Evolutionary conservation across 257 asterid species (phyloP).

Genomic region (Catharanthus roseus): DNA sequence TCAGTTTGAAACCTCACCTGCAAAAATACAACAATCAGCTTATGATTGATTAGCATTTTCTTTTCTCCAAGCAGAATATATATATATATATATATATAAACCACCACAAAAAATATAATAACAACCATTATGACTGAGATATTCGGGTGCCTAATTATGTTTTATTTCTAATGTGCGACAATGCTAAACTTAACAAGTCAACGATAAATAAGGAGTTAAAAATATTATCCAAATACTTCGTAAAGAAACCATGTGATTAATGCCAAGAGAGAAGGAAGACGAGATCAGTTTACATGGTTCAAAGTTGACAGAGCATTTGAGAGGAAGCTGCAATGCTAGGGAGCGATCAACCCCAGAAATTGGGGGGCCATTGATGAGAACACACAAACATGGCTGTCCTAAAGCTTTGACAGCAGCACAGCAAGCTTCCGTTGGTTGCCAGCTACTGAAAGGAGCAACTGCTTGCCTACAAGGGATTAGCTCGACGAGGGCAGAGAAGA

Average conservation of each 20-base stretch:
- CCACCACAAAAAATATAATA: too few relatives aligned
- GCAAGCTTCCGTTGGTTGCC: conserved; percentile 72
- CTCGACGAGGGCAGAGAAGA: conserved; percentile 77
- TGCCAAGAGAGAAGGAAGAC: too few relatives aligned
- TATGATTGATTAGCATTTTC: background rate
- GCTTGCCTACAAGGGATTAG: conserved; percentile 88
- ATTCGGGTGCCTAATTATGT: too few relatives aligned
- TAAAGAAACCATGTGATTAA: too few relatives aligned
- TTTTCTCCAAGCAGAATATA: background rate
- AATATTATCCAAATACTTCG: too few relatives aligned
- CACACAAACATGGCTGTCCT: conserved; percentile 90
- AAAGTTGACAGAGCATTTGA: conserved; percentile 73
- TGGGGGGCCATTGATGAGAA: conserved; percentile 90
- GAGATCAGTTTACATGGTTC: conserved; percentile 64
- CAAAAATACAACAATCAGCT: conserved; percentile 13
- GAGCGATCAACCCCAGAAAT: conserved; percentile 76
- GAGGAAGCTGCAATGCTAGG: conserved; percentile 84
- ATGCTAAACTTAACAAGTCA: too few relatives aligned
- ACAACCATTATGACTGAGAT: too few relatives aligned
- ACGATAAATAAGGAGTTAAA: too few relatives aligned
- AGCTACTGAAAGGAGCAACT: conserved; percentile 61
- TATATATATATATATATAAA: too few relatives aligned
- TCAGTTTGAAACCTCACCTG: conserved; percentile 47
- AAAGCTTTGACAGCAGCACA: conserved; percentile 78
- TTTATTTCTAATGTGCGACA: too few relatives aligned